These are phyloP conservation scores for Gryganskiella cystojenkinii DNA, from an alignment of 192 early-diverging fungal genomes.

Conservation along the genomic window DNA sequence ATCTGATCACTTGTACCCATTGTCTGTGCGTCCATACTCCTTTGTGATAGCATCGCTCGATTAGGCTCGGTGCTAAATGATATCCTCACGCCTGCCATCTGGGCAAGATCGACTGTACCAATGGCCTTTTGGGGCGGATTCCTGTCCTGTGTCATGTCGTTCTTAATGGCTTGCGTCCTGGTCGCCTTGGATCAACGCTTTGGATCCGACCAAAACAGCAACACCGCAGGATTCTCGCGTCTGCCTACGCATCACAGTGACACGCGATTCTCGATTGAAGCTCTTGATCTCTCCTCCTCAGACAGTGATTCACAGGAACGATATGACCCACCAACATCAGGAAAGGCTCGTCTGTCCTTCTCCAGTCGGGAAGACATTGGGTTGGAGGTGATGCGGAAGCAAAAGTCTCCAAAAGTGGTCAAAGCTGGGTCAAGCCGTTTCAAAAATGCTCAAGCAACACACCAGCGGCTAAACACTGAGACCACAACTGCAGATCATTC, in stretches of 20 bases:
- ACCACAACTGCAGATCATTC: too few species aligned
- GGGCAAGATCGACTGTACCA: constrained; percentile 26
- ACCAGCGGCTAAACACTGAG: too few species aligned
- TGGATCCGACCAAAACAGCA: too few species aligned
- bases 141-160: constrained; percentile 53
- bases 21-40: background rate
- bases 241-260: constrained; percentile 22
- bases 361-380: constrained; percentile 9
- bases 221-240: constrained; percentile 25
- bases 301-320: background rate
- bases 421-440: background rate
- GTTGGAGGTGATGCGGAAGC: constrained; percentile 15
- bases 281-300: background rate
- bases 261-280: background rate
- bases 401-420: background rate
- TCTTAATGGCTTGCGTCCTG: constrained; percentile 50
- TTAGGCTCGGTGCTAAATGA: constrained; percentile 66
- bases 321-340: constrained; percentile 13
- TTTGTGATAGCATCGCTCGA: constrained; percentile 54
- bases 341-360: background rate
- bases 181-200: constrained; percentile 52
- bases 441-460: too few species aligned
- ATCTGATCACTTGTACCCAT: background rate
- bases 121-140: constrained; percentile 65
- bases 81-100: constrained; percentile 63